Conservation (phyloP, 495 filamentous ascomycete species). For the Xanthoparmelia taractica region DNA sequence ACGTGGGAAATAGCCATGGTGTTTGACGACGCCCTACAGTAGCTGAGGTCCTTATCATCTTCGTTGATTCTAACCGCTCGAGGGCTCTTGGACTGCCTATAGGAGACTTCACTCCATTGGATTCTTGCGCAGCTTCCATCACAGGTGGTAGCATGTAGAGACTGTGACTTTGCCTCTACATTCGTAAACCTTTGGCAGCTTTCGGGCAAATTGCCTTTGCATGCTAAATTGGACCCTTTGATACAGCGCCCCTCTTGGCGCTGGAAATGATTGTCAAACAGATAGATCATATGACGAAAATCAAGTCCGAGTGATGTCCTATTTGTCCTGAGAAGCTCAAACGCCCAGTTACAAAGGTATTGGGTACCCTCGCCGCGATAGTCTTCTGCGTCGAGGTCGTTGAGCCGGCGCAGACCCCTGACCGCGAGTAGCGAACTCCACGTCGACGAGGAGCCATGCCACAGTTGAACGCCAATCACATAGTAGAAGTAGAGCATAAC, state of each 20-base stretch:
- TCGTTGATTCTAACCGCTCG: constrained; percentile 8
- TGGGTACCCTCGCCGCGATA: constrained; percentile 14
- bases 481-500: constrained; percentile 18
- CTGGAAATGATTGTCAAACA: constrained; percentile 10
- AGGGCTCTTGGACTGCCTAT: constrained; percentile 7
- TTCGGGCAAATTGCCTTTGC: constrained; percentile 9
- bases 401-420: constrained; percentile 13
- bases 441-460: constrained; percentile 1
- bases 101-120: constrained; percentile 11
- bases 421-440: constrained; percentile 15
- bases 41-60: constrained; percentile 2
- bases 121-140: constrained; percentile 9
- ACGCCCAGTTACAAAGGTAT: constrained; percentile 18
- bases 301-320: constrained; percentile 7
- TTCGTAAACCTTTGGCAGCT: constrained; percentile 12
- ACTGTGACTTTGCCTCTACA: constrained; percentile 12
- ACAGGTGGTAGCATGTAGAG: constrained; percentile 10
- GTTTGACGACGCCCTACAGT: constrained; percentile 15
- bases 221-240: constrained; percentile 6
- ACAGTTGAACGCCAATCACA: constrained; percentile 10
- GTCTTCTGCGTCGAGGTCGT: constrained; percentile 9
- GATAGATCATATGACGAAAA: constrained; percentile 10
- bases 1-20: constrained; percentile 29
- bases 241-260: constrained; percentile 10
- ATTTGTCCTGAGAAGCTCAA: constrained; percentile 13